Percentiles rank a stretch among this genome's conserved stretches.
Conservation (phyloP, 805 yeast species). For the Dipodascus albidus region DNA sequence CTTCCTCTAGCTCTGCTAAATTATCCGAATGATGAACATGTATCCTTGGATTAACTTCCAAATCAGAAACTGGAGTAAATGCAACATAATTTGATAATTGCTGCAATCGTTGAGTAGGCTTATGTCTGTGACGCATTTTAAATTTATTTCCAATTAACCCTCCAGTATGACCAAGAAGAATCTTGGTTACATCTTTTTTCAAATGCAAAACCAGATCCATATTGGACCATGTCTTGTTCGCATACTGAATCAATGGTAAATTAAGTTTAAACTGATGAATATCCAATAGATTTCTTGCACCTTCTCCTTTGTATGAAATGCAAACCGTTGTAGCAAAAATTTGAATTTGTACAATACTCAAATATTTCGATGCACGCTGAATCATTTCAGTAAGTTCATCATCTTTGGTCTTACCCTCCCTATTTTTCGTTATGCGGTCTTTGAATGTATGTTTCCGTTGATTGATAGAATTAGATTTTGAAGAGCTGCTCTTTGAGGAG, state of each 20-base stretch:
- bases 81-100: constrained; percentile 27
- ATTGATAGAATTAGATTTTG: background rate
- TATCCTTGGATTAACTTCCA: constrained; percentile 5
- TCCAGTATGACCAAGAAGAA: constrained; percentile 44
- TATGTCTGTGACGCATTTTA: constrained; percentile 23
- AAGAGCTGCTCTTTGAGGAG: background rate
- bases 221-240: constrained; percentile 59
- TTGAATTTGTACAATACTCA: constrained; percentile 52
- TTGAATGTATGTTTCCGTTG: background rate
- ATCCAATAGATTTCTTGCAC: constrained; percentile 56
- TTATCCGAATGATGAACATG: background rate
- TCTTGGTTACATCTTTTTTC: constrained; percentile 23
- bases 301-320: constrained; percentile 52
- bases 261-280: constrained; percentile 60
- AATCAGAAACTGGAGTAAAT: constrained; percentile 22
- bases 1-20: background rate
- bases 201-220: constrained; percentile 53
- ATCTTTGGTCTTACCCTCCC: constrained; percentile 8
- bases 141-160: constrained; percentile 70
- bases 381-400: constrained; percentile 54
- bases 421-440: background rate
- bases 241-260: constrained; percentile 49
- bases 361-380: constrained; percentile 57
- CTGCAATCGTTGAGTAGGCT: constrained; percentile 14
- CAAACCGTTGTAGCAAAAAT: constrained; percentile 42